Conservation (phyloP, 1,284 basidiomycete species). For the Uromyces viciae-fabae region DNA sequence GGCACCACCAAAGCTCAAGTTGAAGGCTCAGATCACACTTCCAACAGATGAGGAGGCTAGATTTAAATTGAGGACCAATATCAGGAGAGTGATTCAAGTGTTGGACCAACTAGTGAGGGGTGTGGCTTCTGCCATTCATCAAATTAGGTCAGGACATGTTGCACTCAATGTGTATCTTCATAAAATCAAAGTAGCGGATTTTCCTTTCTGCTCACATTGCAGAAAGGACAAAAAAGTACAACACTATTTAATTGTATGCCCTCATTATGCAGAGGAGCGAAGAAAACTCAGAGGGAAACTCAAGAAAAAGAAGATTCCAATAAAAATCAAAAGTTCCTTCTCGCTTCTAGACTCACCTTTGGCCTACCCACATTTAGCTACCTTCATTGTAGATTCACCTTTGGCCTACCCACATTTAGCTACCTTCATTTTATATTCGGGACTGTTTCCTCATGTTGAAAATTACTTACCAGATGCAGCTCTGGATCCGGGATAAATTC, state of each 20-base stretch:
- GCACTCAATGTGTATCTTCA: background rate
- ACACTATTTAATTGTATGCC: background rate
- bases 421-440: background rate
- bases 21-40: too few species aligned
- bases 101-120: too few species aligned
- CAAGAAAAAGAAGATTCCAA: background rate
- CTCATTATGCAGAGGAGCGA: background rate
- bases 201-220: background rate
- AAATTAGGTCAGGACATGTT: background rate
- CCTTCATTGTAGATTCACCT: background rate
- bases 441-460: too few species aligned
- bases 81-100: too few species aligned
- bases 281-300: background rate
- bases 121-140: background rate
- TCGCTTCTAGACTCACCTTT: background rate
- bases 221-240: background rate
- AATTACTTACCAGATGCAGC: too few species aligned
- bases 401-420: too few species aligned
- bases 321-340: background rate
- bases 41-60: too few species aligned
- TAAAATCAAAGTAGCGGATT: background rate
- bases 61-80: too few species aligned
- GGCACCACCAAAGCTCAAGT: too few species aligned
- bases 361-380: too few species aligned
- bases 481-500: too few species aligned